Evolutionary conservation across 2,329 filamentous ascomycete genomes (phyloP), one percentile per base, ranked within the genome.

Genomic region (Penicillium decumbens): DNA sequence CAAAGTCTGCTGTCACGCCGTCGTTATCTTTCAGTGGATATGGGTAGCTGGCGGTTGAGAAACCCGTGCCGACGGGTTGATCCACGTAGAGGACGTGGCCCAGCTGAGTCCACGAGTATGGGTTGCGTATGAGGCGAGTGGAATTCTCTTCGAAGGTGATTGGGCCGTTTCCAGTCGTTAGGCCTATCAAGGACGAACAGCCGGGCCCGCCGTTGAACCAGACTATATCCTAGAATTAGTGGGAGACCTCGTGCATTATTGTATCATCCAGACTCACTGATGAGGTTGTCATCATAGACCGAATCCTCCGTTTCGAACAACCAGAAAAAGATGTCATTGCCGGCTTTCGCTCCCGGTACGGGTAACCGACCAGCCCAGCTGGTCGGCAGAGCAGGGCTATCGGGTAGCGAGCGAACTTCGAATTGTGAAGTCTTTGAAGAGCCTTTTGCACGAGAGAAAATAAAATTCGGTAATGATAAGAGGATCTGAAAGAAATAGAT

Each of bases 181-280:
- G 47, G 6, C 66, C 66, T 43, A 64, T 60, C 24, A 70, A 54
- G 3, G 66, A 69, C 13, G 65, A 66, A 50, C 68, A 71, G 15
- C 66, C 68, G 1, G 67, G 68, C 10, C 67, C 66, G 15, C 68
- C 66, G 45, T 69, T 69, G 35, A 70, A 58, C 68, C 67, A 71
- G 6, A 67, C 65, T 66, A 55, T 53, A 41, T 18, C 59, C 30
- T 59, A 50, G 18, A 42, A 30, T 47, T 43, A 53, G 45, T 13
- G 35, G 10, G 20, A 2, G 6, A 3, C 13, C 44, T 4, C 8
- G 37, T 1, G 24, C 1, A 23, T 2, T 23, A 23, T 2, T 7
- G 25, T 43, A 40, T 37, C 10, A 1, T 7, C 8, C 10, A 41
- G 9, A 55, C 66, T 49, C 27, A 70, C 68, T 62, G 45, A 70